phyloP scores from a whole-genome alignment of 2,329 filamentous ascomycete genomes.

The Neocucurbitaria cava region DNA sequence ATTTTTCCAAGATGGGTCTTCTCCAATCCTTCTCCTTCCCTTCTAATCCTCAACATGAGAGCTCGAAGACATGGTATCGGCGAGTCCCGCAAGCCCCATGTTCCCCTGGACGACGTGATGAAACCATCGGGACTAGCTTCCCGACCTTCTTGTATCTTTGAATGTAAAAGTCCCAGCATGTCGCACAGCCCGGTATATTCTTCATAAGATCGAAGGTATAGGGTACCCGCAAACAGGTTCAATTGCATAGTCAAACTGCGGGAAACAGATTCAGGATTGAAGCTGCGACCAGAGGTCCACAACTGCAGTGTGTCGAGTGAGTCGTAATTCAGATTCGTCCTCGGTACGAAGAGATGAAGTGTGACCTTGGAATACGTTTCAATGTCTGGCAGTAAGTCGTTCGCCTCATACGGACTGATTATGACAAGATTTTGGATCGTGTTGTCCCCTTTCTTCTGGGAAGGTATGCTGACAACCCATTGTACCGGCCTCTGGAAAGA shows the following conservation, averaged over 20 bases:
- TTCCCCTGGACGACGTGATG: slow-evolving; percentile 34
- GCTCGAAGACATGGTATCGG: slow-evolving; percentile 52
- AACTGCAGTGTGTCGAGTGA: slow-evolving; percentile 57
- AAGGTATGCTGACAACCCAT: slow-evolving; percentile 56
- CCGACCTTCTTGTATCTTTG: slow-evolving; percentile 22
- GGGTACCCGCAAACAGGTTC: slow-evolving; percentile 72
- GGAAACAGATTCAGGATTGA: slow-evolving; percentile 12
- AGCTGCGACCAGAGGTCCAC: slow-evolving; percentile 45
- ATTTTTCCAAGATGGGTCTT: slow-evolving; percentile 56
- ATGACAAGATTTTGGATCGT: slow-evolving; percentile 53
- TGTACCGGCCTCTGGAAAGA: slow-evolving; percentile 61
- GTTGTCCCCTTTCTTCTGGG: background rate
- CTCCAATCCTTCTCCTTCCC: slow-evolving; percentile 47
- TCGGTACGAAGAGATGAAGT: slow-evolving; percentile 62
- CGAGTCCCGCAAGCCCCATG: slow-evolving; percentile 46
- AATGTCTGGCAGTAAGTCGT: slow-evolving; percentile 57
- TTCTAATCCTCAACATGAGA: slow-evolving; percentile 40
- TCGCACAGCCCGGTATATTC: slow-evolving; percentile 64
- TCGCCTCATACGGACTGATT: slow-evolving; percentile 68
- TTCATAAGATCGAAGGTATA: slow-evolving; percentile 63
- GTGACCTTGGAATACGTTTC: slow-evolving; percentile 40
- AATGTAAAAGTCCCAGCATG: slow-evolving; percentile 59
- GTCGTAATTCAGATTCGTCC: slow-evolving; percentile 47
- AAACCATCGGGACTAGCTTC: slow-evolving; percentile 46
- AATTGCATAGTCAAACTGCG: slow-evolving; percentile 56